Evolutionary conservation across 805 yeast species (phyloP).

Genomic region (Candida xyloterini): DNA sequence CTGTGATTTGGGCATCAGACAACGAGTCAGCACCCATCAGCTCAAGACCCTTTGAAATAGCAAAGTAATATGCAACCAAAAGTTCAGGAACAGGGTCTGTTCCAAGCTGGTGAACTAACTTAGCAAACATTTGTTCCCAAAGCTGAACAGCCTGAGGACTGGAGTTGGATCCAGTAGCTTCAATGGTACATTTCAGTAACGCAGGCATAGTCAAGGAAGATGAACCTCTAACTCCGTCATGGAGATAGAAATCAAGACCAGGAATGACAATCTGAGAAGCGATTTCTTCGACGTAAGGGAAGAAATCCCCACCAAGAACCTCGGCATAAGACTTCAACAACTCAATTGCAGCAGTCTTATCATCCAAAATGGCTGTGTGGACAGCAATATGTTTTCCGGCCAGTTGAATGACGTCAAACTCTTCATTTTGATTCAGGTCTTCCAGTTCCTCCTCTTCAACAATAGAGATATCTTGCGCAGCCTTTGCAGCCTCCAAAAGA

Average conservation of each 20-base stretch:
- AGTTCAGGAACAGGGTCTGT: conserved; percentile 84
- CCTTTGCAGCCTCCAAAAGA: conserved; percentile 79
- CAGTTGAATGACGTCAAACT: conserved; percentile 91
- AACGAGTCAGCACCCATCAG: conserved; percentile 65
- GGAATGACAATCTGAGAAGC: conserved; percentile 80
- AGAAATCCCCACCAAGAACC: conserved; percentile 76
- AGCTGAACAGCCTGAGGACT: conserved; percentile 60
- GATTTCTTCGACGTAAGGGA: conserved; percentile 77
- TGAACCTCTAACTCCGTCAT: conserved; percentile 91
- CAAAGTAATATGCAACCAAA: conserved; percentile 70
- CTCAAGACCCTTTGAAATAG: conserved; percentile 64
- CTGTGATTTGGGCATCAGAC: conserved; percentile 50
- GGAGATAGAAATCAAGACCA: conserved; percentile 84
- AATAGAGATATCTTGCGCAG: conserved; percentile 82
- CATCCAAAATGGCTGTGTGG: conserved; percentile 91
- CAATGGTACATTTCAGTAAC: conserved; percentile 60
- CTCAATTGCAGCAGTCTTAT: conserved; percentile 90
- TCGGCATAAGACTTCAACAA: conserved; percentile 80
- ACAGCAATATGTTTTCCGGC: conserved; percentile 93
- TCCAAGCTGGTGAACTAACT: conserved; percentile 63
- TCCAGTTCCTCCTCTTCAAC: conserved; percentile 88
- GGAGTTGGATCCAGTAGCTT: conserved; percentile 46
- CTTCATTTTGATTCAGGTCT: conserved; percentile 77
- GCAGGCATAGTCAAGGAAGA: conserved; percentile 84
- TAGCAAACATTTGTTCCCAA: conserved; percentile 69